Evolutionary conservation across 2,329 filamentous ascomycete species (phyloP), one percentile per base, ranked within the genome.

Genomic region (Fusarium domesticum): DNA sequence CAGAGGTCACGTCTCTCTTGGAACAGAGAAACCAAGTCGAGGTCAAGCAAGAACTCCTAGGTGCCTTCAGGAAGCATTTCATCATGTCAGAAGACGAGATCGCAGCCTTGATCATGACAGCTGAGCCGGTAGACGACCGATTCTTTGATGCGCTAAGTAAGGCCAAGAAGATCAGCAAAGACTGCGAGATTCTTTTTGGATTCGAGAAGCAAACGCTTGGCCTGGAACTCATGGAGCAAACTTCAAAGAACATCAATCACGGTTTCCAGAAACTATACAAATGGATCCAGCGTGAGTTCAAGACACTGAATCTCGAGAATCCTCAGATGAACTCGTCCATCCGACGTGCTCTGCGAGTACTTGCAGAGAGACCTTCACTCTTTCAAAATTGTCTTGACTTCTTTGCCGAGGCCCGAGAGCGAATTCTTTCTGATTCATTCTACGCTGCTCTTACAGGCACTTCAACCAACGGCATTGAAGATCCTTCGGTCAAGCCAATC

Each of bases 221-320:
- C 0, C 73, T 95, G 4, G 91, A 97, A 58, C 80, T 97, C 37
- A 91, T 97, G 77, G 92, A 96, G 51, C 83, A 92, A 64, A 92
- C 85, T 43, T 91, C 90, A 0, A 89, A 89, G 47, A 83, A 89
- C 50, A 77, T 98, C 38, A 93, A 96, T 60, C 77, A 84, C 14
- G 92, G 89, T 5, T 98, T 93, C 58, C 92, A 98, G 63, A 98
- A 96, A 64, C 77, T 98, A 3, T 96, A 95, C 68, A 84, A 89
- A 58, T 98, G 92, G 92, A 84, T 95, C 16, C 91, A 96, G 64
- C 84, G 87, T 47, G 90, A 96, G 59, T 95, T 98, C 70, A 95
- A 91, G 65, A 85, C 84, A 0, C 70, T 97, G 39, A 95, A 97
- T 63, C 77, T 97, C 7, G 93, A 98, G 61, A 96, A 95, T 55